Percentiles rank a stretch among this genome's conserved stretches.
Conservation (phyloP, 257 asterid genomes). For the Anisodus acutangulus region DNA sequence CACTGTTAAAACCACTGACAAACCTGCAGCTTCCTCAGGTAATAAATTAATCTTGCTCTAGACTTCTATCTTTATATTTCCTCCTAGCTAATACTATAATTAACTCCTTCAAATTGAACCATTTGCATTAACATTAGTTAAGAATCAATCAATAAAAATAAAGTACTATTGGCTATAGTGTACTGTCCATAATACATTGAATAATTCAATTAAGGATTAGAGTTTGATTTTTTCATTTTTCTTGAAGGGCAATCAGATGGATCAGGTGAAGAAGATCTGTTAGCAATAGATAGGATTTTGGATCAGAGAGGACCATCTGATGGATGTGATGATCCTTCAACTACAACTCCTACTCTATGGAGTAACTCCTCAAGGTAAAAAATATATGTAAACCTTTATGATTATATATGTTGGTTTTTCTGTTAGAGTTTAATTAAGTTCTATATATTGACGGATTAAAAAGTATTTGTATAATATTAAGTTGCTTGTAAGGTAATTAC, state of each 20-base stretch:
- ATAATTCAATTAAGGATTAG: neutral
- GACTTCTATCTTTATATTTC: neutral
- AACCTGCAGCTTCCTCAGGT: conserved; percentile 79
- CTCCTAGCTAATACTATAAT: neutral
- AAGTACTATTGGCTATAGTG: no score
- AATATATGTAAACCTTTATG: neutral
- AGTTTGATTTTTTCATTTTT: neutral
- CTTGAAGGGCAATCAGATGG: conserved; percentile 67
- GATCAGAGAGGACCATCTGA: conserved; percentile 27
- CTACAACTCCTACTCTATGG: conserved; percentile 29
- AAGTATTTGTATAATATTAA: neutral
- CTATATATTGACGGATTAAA: neutral
- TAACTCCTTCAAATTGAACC: neutral
- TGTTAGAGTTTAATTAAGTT: neutral
- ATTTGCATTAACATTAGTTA: neutral
- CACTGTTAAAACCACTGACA: conserved; percentile 83
- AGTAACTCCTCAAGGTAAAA: conserved; percentile 28
- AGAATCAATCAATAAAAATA: neutral
- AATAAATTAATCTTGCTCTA: conserved; percentile 29
- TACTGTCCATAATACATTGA: no score
- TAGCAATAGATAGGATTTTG: conserved; percentile 21
- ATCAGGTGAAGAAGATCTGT: conserved; percentile 63
- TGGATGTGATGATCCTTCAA: conserved; percentile 19
- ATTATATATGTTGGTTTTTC: neutral
- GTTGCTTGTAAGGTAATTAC: neutral